Conservation (phyloP, 2,329 filamentous ascomycete genomes). For the Metarhizium brunneum region DNA sequence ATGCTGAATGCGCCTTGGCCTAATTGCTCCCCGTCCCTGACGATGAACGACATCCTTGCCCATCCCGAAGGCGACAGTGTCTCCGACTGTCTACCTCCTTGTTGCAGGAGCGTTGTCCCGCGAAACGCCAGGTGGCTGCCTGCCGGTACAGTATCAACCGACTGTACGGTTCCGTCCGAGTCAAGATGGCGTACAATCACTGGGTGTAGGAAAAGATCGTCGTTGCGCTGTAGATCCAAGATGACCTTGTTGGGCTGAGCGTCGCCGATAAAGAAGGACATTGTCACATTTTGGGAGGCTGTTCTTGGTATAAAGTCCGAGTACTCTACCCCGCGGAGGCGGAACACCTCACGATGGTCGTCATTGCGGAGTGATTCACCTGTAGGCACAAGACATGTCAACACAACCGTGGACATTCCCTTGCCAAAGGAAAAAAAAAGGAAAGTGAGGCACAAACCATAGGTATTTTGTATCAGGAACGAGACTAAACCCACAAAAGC, state of each 20-base stretch:
- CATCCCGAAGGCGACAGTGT: not conserved
- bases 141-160: conserved; percentile 3
- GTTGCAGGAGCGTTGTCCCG: not conserved
- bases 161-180: conserved; percentile 4
- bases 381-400: not conserved
- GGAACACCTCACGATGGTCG: not conserved
- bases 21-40: conserved; percentile 1
- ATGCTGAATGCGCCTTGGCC: conserved; percentile 9
- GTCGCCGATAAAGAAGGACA: not conserved
- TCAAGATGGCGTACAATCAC: conserved; percentile 4
- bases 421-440: not conserved
- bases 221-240: conserved; percentile 5
- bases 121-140: conserved; percentile 7
- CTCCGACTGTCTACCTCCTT: not conserved
- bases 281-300: not conserved
- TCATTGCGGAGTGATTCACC: not conserved
- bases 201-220: conserved; percentile 7
- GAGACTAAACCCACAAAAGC: not conserved
- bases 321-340: not conserved
- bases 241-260: not conserved
- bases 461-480: not conserved
- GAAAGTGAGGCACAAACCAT: not conserved
- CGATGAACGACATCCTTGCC: conserved; percentile 7
- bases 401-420: not conserved
- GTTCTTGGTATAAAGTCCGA: not conserved